Evolutionary conservation across 768 basidiomycete species (phyloP), one percentile per base, ranked within the genome.

Genomic region (Kondoa subrosea): DNA sequence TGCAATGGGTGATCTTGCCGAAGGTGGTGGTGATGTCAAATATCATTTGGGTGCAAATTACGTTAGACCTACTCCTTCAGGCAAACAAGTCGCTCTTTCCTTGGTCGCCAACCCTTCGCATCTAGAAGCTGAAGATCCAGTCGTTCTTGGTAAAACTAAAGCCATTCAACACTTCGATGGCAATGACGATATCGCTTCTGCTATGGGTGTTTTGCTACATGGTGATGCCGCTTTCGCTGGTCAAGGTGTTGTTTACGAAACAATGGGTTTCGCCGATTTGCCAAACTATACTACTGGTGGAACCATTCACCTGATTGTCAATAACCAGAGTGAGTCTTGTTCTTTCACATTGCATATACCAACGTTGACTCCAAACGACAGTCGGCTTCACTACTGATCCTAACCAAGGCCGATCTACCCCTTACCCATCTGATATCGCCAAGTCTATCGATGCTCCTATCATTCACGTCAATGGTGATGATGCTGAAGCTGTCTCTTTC

Each of bases 41-140:
- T 99, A 99, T 79, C 90, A 99, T 80, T 83, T 99, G 64, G 95
- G 95, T 72, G 95, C 95, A 73, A 97, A 99, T 80, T 99, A 97
- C 74, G 87, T 97, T 68, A 85, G 95, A 27, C 95, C 95, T 25
- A 99, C 95, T 1, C 95, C 95, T 3, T 90, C 88, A 31, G 95
- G 95, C 71, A 99, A 93, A 83, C 91, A 92, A 77, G 95, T 99
- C 59, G 85, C 92, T 0, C 84, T 99, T 14, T 97, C 95, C 2
- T 85, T 99, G 57, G 95, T 97, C 69, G 95, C 95, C 76, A 99
- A 97, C 78, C 95, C 95, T 1, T 97, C 93, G 4, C 95, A 99
- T 78, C 80, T 99, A 63, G 95, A 99, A 79, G 92, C 95, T 21
- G 91, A 86, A 75, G 91, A 97, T 76, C 91, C 91, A 3, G 88